These are phyloP conservation scores for Xylariaceae sp. DNA, from an alignment of 2,329 filamentous ascomycete species.

Conservation along the genomic window DNA sequence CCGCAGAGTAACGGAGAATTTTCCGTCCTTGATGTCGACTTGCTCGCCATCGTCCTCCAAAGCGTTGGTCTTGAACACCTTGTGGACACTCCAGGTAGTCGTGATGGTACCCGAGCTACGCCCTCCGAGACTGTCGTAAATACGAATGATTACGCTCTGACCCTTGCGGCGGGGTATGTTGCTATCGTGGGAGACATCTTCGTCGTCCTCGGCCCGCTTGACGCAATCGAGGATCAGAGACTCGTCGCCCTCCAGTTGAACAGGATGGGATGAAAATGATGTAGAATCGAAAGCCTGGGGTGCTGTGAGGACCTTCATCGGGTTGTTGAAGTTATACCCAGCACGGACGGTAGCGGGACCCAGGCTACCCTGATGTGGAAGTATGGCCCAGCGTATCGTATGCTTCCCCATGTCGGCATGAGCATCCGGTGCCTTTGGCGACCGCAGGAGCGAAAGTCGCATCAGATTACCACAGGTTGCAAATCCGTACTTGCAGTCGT, in stretches of 20 bases:
- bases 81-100: slow-evolving; percentile 73
- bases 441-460: slow-evolving; percentile 84
- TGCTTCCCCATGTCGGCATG: slow-evolving; percentile 95
- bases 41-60: slow-evolving; percentile 85
- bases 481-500: slow-evolving; percentile 96
- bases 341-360: slow-evolving; percentile 78
- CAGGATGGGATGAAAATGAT: slow-evolving; percentile 49
- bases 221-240: slow-evolving; percentile 85
- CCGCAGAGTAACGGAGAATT: slow-evolving; percentile 69
- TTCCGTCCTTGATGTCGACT: slow-evolving; percentile 57
- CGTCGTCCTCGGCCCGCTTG: slow-evolving; percentile 91
- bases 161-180: slow-evolving; percentile 71
- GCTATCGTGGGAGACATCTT: slow-evolving; percentile 69
- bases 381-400: slow-evolving; percentile 85
- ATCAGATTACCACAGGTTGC: slow-evolving; percentile 88
- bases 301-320: slow-evolving; percentile 64
- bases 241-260: slow-evolving; percentile 70
- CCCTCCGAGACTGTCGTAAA: slow-evolving; percentile 91
- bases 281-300: slow-evolving; percentile 42
- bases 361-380: slow-evolving; percentile 80
- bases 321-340: slow-evolving; percentile 90
- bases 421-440: slow-evolving; percentile 90
- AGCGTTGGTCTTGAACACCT: slow-evolving; percentile 82
- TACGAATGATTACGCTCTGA: slow-evolving; percentile 79
- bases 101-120: slow-evolving; percentile 74